Percentiles rank a stretch among this genome's conserved stretches.
These are phyloP conservation scores for Kuraishia hungarica DNA, from an alignment of 805 yeast genomes.

Conservation along the genomic window DNA sequence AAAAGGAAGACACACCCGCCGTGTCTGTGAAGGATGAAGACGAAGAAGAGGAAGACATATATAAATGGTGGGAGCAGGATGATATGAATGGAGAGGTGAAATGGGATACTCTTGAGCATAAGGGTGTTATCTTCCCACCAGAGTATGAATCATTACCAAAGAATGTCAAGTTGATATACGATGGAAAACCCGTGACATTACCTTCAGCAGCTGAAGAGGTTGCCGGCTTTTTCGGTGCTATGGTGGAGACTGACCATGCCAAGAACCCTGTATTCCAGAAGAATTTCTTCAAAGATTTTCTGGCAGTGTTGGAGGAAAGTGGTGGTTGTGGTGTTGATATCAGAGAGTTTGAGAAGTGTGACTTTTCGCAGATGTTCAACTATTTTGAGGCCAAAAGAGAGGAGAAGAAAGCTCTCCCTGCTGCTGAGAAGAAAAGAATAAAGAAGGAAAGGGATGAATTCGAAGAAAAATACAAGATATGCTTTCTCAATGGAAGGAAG, in stretches of 20 bases:
- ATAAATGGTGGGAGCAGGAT: conserved; percentile 78
- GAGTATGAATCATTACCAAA: conserved; percentile 80
- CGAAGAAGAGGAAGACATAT: conserved; percentile 51
- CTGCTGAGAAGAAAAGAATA: conserved; percentile 67
- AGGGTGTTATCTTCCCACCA: conserved; percentile 92
- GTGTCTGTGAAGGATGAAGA: conserved; percentile 21
- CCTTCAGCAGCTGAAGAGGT: conserved; percentile 90
- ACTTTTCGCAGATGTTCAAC: conserved; percentile 66
- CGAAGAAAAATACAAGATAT: conserved; percentile 77
- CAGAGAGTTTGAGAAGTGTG: conserved; percentile 57
- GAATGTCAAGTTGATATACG: conserved; percentile 66
- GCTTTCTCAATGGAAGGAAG: conserved; percentile 76
- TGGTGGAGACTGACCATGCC: conserved; percentile 84
- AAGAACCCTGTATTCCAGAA: conserved; percentile 77
- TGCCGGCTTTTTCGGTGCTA: conserved; percentile 89
- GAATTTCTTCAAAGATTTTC: conserved; percentile 80
- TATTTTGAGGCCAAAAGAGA: conserved; percentile 64
- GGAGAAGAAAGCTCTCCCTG: conserved; percentile 58
- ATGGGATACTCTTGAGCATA: conserved; percentile 83
- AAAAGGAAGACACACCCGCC: conserved; percentile 4
- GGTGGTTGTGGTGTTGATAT: conserved; percentile 58
- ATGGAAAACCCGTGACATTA: conserved; percentile 64
- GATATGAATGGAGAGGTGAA: conserved; percentile 67
- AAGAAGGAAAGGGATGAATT: conserved; percentile 64
- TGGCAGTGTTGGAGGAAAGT: conserved; percentile 52